Evolutionary conservation across 495 filamentous ascomycete genomes (phyloP).

Genomic region (Penicillium bovifimosum): DNA sequence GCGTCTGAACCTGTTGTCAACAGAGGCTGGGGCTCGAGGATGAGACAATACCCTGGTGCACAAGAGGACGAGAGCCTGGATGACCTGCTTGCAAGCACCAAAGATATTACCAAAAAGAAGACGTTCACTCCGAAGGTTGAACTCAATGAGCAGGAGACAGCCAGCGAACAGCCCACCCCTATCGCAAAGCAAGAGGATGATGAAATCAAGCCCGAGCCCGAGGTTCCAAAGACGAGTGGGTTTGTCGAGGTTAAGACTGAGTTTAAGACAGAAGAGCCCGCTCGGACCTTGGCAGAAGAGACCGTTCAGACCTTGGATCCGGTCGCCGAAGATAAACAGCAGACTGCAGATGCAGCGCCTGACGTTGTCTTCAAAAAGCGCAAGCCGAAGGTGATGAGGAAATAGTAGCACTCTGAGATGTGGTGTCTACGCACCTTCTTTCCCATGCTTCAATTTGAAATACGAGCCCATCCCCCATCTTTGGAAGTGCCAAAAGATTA

Average conservation of each 20-base stretch:
- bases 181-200: slow-evolving; percentile 16
- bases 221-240: not conserved
- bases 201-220: not conserved
- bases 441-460: not conserved
- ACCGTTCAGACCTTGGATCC: slow-evolving; percentile 4
- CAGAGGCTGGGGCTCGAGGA: slow-evolving; percentile 70
- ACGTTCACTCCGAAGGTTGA: slow-evolving; percentile 6
- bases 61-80: slow-evolving; percentile 62
- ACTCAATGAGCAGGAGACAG: slow-evolving; percentile 3
- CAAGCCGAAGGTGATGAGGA: slow-evolving; percentile 67
- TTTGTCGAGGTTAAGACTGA: slow-evolving; percentile 23
- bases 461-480: not conserved
- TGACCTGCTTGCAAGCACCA: slow-evolving; percentile 54
- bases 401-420: slow-evolving; percentile 16
- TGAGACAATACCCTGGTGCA: slow-evolving; percentile 56
- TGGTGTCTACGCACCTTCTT: not conserved
- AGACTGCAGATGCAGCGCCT: slow-evolving; percentile 25
- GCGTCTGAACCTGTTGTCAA: slow-evolving; percentile 58
- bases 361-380: slow-evolving; percentile 85
- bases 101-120: slow-evolving; percentile 41
- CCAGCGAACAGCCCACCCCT: not conserved
- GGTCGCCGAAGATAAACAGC: slow-evolving; percentile 19
- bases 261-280: slow-evolving; percentile 29
- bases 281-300: slow-evolving; percentile 33
- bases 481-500: not conserved